Conservation (phyloP, 345 rosid genomes). For the Viola odorata region DNA sequence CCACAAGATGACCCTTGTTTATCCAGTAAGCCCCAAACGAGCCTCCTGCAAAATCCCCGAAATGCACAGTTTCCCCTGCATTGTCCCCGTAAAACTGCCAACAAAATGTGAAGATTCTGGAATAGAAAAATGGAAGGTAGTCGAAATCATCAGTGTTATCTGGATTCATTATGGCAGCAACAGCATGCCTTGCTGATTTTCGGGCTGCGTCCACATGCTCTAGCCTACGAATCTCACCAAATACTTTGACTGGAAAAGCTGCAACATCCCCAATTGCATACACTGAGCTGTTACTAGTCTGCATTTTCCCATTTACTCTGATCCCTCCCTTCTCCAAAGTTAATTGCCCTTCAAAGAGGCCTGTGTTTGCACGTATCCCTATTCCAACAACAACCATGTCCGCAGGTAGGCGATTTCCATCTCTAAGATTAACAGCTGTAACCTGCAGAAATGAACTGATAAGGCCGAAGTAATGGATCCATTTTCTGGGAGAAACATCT, state of each 20-base stretch:
- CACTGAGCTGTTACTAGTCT: conserved; percentile 76
- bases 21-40: conserved; percentile 90
- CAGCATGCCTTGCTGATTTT: conserved; percentile 76
- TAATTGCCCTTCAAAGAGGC: conserved; percentile 83
- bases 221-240: conserved; percentile 77
- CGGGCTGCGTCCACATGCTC: conserved; percentile 94
- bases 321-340: conserved; percentile 90
- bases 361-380: conserved; percentile 91
- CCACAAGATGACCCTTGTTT: conserved; percentile 69
- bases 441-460: conserved; percentile 43
- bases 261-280: conserved; percentile 95
- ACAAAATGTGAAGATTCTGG: conserved; percentile 73
- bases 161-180: conserved; percentile 71
- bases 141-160: conserved; percentile 61
- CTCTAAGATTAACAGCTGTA: conserved; percentile 72
- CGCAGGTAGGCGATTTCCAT: conserved; percentile 62
- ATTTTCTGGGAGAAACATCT: conserved; percentile 2
- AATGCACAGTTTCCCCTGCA: conserved; percentile 75
- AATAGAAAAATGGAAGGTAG: conserved; percentile 91
- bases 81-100: conserved; percentile 97
- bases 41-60: conserved; percentile 64
- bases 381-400: conserved; percentile 92
- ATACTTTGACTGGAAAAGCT: conserved; percentile 73
- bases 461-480: neutral
- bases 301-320: conserved; percentile 77